Base-by-base conservation (phyloP, 2,329 filamentous ascomycete genomes). In the Aplosporella prunicola region DNA sequence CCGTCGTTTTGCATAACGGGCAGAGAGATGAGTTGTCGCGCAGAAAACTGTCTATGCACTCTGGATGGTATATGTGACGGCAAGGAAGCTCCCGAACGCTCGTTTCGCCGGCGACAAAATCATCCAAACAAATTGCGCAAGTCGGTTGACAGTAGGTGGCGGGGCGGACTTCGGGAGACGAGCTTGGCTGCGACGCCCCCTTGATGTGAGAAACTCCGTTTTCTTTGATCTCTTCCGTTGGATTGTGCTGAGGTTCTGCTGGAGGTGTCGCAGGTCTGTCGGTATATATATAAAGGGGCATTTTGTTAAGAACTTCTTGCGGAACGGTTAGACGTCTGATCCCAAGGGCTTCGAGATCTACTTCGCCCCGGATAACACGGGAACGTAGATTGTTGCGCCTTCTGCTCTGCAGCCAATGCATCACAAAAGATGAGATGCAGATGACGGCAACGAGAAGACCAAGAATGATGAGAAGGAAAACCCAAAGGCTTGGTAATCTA, bases 31-130 rank as follows among this genome's bases (percentile, higher is more conserved):
- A 93, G 53, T 81, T 80, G 38, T 78, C 71, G 28, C 72, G 69
- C 9, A 96, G 67, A 50, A 91, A 94, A 15, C 79, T 74, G 52
- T 96, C 88, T 45, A 96, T 88, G 52, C 91, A 98, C 46, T 83
- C 80, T 0, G 84, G 81, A 47, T 98, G 89, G 59, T 88, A 98
- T 40, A 96, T 89, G 56, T 98, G 91, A 1, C 82, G 78, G 50
- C 91, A 98, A 0, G 85, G 78, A 3, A 96, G 68, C 59, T 95
- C 83, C 39, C 87, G 81, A 39, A 96, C 87, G 14, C 78, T 73
- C 0, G 83, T 81, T 13, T 69, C 62, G 24, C 75, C 72, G 11
- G 77, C 72, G 18, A 81, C 71, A 51, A 85, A 96, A 42, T 84
- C 76, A 38, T 86, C 82, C 1, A 93, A 70, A 53, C 91, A 98